These are phyloP conservation scores for Ascocoryne sarcoides DNA, from an alignment of 2,329 filamentous ascomycete genomes.

Conservation along the genomic window DNA sequence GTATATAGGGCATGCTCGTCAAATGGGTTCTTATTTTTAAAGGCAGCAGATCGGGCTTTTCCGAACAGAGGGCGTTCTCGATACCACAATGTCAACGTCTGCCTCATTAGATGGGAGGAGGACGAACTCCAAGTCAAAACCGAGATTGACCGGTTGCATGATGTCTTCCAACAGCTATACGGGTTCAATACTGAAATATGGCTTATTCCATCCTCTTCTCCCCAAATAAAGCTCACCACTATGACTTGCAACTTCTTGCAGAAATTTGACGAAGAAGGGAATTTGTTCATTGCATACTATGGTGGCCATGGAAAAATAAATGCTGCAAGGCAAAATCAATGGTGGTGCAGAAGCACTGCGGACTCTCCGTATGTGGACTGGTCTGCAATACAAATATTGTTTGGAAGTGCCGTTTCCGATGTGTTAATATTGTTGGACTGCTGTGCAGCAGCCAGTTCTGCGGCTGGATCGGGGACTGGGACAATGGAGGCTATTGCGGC, in stretches of 20 bases:
- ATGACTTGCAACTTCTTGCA: slow-evolving; percentile 48
- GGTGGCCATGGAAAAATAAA: slow-evolving; percentile 52
- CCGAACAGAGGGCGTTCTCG: slow-evolving; percentile 45
- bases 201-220: slow-evolving; percentile 48
- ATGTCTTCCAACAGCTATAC: slow-evolving; percentile 42
- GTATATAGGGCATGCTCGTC: not conserved
- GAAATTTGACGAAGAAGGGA: slow-evolving; percentile 45
- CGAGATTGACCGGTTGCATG: slow-evolving; percentile 47
- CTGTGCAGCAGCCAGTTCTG: slow-evolving; percentile 43
- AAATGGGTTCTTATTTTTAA: not conserved
- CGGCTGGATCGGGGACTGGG: slow-evolving; percentile 48
- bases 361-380: slow-evolving; percentile 31
- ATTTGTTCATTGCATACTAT: slow-evolving; percentile 50
- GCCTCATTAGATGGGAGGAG: slow-evolving; percentile 48
- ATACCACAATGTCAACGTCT: slow-evolving; percentile 45
- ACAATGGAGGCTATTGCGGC: slow-evolving; percentile 55
- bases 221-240: slow-evolving; percentile 37
- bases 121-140: slow-evolving; percentile 47
- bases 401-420: slow-evolving; percentile 8
- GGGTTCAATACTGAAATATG: slow-evolving; percentile 49
- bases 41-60: slow-evolving; percentile 15
- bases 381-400: slow-evolving; percentile 44
- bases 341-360: slow-evolving; percentile 6
- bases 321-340: slow-evolving; percentile 27
- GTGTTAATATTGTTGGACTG: slow-evolving; percentile 14